Base-by-base conservation (phyloP, 1,284 basidiomycete species). In the Apiotrichum domesticum region DNA sequence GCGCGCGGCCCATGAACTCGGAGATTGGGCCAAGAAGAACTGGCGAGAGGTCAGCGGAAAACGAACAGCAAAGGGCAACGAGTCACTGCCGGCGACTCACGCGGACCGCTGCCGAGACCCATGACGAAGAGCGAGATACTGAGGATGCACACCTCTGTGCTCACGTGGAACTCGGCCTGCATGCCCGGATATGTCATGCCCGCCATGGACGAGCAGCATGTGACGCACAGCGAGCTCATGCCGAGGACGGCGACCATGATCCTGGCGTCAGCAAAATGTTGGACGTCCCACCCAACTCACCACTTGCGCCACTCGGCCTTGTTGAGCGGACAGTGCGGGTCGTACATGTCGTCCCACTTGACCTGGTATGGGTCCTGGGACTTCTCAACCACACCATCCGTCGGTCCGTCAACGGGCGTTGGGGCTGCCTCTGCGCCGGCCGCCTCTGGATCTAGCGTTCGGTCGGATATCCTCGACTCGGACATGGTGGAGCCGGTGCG, bases 151-250 rank as follows among this genome's bases (percentile, higher is more conserved):
- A 90, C 85, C 60, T 84, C 82, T 35, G 80, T 78, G 2, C 81
- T 78, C 37, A 88, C 81, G 55, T 80, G 74, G 60, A 89, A 87
- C 8, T 85, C 81, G 15, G 67, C 59, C 42, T 83, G 78, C 46
- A 87, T 78, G 0, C 83, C 85, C 0, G 70, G 67, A 69, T 90
- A 87, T 0, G 87, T 84, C 60, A 84, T 84, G 0, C 83, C 79
- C 3, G 86, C 85, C 76, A 87, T 81, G 4, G 85, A 86, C 0
- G 86, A 88, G 15, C 84, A 82, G 68, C 84, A 87, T 0, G 87
- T 85, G 10, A 84, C 85, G 64, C 85, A 86, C 3, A 84, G 57
- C 43, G 68, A 69, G 1, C 66, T 56, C 2, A 68, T 44, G 1
- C 66, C 64, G 8, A 73, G 46, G 4, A 71, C 61, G 4, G 56